phyloP scores from a whole-genome alignment of 2,329 filamentous ascomycete genomes.

The Cladophialophora psammophila region DNA sequence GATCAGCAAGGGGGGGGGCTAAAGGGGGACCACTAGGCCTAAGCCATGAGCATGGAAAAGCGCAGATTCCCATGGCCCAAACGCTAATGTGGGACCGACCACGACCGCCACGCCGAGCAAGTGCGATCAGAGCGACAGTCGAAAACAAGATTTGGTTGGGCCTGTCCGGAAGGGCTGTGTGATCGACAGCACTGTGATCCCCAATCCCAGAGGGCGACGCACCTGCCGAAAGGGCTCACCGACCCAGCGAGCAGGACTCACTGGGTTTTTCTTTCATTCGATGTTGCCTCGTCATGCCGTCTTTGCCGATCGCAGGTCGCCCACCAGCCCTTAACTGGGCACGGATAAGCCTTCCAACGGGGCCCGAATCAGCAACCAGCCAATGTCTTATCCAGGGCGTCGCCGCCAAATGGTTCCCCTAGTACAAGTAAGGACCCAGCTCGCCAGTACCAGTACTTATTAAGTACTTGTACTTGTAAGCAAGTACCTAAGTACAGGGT shows the following conservation, averaged over 20 bases:
- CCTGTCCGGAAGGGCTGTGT: background rate
- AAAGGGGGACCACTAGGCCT: background rate
- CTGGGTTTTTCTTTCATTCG: too few species aligned
- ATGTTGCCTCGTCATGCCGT: background rate
- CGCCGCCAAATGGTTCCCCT: too few species aligned
- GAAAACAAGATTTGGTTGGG: background rate
- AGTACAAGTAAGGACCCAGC: too few species aligned
- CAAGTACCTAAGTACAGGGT: too few species aligned
- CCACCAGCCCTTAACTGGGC: background rate
- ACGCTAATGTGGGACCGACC: constrained; percentile 5
- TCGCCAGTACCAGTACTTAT: too few species aligned
- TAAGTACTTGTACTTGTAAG: too few species aligned
- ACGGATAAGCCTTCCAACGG: background rate
- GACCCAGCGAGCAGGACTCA: too few species aligned
- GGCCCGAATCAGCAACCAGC: too few species aligned
- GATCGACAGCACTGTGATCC: background rate
- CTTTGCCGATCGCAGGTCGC: background rate
- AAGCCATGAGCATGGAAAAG: constrained; percentile 10
- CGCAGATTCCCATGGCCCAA: constrained; percentile 11
- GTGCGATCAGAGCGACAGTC: background rate
- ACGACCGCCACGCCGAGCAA: background rate
- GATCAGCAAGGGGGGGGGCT: background rate
- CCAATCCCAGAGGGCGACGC: constrained; percentile 2
- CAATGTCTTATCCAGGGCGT: too few species aligned
- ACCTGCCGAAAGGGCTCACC: background rate